These are phyloP conservation scores for Casaregolazyma lundiana DNA, from an alignment of 1,139 yeast genomes.

Conservation along the genomic window DNA sequence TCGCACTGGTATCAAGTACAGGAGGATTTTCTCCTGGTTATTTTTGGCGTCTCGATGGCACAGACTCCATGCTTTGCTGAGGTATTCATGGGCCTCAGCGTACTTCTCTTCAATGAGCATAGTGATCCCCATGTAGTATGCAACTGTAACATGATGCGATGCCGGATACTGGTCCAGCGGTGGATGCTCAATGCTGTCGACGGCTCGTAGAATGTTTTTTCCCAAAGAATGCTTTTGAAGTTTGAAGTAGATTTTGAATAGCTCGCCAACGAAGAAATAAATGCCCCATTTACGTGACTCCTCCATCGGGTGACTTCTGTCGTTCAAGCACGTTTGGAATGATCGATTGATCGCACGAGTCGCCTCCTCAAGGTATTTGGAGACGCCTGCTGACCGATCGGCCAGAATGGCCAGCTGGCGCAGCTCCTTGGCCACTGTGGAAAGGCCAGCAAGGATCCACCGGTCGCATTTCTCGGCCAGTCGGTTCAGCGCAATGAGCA, in stretches of 20 bases:
- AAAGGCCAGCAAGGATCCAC: conserved; percentile 65
- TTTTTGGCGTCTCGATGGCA: conserved; percentile 28
- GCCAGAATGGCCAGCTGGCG: conserved; percentile 37
- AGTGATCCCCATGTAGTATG: conserved; percentile 63
- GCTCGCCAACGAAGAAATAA: conserved; percentile 67
- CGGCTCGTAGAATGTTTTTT: conserved; percentile 70
- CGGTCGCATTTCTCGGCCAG: conserved; percentile 58
- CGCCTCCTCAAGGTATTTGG: conserved; percentile 48
- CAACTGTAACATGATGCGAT: conserved; percentile 54
- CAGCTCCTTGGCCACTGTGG: conserved; percentile 52
- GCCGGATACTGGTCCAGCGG: conserved; percentile 42
- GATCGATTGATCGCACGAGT: conserved; percentile 57
- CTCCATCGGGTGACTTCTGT: conserved; percentile 52
- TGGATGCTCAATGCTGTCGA: conserved; percentile 54
- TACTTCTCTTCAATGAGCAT: conserved; percentile 61
- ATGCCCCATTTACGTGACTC: conserved; percentile 60
- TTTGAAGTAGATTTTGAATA: conserved; percentile 68
- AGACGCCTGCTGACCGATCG: conserved; percentile 5
- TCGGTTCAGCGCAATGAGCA: conserved; percentile 39
- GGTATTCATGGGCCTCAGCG: conserved; percentile 43
- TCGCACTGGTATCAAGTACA: conserved; percentile 36
- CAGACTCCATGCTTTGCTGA: conserved; percentile 45
- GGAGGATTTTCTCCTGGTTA: conserved; percentile 37
- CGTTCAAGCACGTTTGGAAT: conserved; percentile 74
- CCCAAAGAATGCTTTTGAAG: conserved; percentile 64